Evolutionary conservation across 305 asterid species (phyloP).

Genomic region (Nicotiana rustica): DNA sequence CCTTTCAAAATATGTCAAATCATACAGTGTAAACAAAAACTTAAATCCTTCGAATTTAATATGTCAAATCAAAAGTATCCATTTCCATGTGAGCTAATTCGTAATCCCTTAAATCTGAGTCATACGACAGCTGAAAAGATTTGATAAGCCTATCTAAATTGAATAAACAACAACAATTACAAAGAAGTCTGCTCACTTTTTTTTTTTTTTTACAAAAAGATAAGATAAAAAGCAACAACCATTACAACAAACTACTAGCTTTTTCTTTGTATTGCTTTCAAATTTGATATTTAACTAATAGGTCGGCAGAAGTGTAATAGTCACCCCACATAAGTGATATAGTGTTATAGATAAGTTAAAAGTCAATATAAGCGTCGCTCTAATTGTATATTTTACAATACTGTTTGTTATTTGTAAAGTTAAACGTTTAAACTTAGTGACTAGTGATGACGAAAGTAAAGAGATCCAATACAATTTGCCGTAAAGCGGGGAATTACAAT

Average conservation of each 20-base stretch:
- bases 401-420: not conserved
- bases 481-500: not conserved
- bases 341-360: slow-evolving; percentile 5
- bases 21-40: not conserved
- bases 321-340: not conserved
- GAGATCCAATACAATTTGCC: not conserved
- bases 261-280: slow-evolving; percentile 1
- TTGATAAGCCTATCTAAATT: slow-evolving; percentile 6
- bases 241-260: not conserved
- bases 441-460: not conserved
- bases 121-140: slow-evolving; percentile 27
- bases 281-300: slow-evolving; percentile 25
- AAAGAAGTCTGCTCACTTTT: not conserved
- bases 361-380: slow-evolving; percentile 8
- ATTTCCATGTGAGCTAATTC: slow-evolving; percentile 30
- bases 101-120: slow-evolving; percentile 29
- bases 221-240: slow-evolving; percentile 24
- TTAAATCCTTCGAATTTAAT: not conserved
- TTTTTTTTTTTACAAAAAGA: too few species aligned
- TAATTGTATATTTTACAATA: not conserved
- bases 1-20: not conserved
- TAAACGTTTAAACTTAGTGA: slow-evolving; percentile 2
- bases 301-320: slow-evolving; percentile 9
- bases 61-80: slow-evolving; percentile 28
- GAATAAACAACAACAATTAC: slow-evolving; percentile 5